A percentile compares a stretch with the other conserved stretches of the same genome.
phyloP scores from a whole-genome alignment of 768 basidiomycete species.

The Neoboletus subvelutipes region DNA sequence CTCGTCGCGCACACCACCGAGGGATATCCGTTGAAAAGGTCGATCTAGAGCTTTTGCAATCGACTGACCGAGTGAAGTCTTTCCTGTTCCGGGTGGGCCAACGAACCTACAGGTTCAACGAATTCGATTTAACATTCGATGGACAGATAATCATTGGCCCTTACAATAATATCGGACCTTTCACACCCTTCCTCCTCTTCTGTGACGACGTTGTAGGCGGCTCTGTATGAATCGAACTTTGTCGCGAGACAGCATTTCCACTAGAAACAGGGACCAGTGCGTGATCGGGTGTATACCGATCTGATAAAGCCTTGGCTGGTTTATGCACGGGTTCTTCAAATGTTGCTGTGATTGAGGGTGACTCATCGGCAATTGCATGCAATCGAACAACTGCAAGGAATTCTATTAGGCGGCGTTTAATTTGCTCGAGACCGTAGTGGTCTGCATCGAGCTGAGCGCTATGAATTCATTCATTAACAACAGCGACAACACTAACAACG shows the following conservation, averaged over 20 bases:
- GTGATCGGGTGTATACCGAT: slow-evolving; percentile 21
- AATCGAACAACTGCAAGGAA: slow-evolving; percentile 85
- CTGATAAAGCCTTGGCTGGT: slow-evolving; percentile 16
- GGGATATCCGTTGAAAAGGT: slow-evolving; percentile 89
- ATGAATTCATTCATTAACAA: not conserved
- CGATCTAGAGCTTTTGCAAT: slow-evolving; percentile 79
- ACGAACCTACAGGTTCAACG: slow-evolving; percentile 55
- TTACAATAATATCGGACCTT: slow-evolving; percentile 73
- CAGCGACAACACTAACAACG: no score
- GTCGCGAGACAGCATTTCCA: slow-evolving; percentile 14
- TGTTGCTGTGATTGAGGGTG: not conserved
- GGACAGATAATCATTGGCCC: slow-evolving; percentile 12
- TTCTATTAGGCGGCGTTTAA: slow-evolving; percentile 89
- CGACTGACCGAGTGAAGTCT: slow-evolving; percentile 88
- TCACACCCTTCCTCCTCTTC: slow-evolving; percentile 44
- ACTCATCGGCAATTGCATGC: slow-evolving; percentile 33
- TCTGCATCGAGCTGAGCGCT: slow-evolving; percentile 78
- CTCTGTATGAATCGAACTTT: slow-evolving; percentile 5
- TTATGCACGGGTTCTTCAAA: slow-evolving; percentile 19
- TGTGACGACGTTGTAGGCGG: slow-evolving; percentile 2
- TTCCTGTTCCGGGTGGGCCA: slow-evolving; percentile 89
- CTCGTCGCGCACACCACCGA: slow-evolving; percentile 93
- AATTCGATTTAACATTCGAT: not conserved
- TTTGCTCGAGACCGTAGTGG: slow-evolving; percentile 89
- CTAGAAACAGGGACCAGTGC: slow-evolving; percentile 19